These are phyloP conservation scores for Xylariales sp. DNA, from an alignment of 2,329 filamentous ascomycete genomes.

Conservation along the genomic window DNA sequence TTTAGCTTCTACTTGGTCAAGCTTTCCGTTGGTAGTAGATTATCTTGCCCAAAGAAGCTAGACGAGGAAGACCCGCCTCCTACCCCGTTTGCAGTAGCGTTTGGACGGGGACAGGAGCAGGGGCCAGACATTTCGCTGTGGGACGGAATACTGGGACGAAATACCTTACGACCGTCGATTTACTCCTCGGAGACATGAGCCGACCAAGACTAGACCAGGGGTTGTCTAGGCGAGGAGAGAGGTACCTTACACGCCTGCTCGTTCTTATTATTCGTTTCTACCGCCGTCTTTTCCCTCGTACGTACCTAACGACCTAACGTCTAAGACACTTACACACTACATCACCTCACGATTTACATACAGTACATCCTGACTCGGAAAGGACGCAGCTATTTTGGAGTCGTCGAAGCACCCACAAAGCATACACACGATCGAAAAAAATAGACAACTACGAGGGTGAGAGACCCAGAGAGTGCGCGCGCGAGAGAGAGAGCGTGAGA, in stretches of 20 bases:
- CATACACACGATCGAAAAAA: slow-evolving; percentile 23
- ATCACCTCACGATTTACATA: slow-evolving; percentile 29
- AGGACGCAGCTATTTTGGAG: slow-evolving; percentile 20
- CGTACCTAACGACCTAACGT: slow-evolving; percentile 26
- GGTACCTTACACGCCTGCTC: slow-evolving; percentile 28
- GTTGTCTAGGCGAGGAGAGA: slow-evolving; percentile 21
- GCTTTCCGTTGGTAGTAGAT: slow-evolving; percentile 8
- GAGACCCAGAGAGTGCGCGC: slow-evolving; percentile 6
- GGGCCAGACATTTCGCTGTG: slow-evolving; percentile 8
- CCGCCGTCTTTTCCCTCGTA: slow-evolving; percentile 29
- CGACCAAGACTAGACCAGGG: slow-evolving; percentile 38
- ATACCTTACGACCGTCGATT: slow-evolving; percentile 39
- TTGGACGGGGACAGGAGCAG: slow-evolving; percentile 22
- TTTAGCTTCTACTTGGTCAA: background rate
- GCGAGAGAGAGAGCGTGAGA: background rate
- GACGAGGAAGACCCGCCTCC: background rate
- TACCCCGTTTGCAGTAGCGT: slow-evolving; percentile 26
- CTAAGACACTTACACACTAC: slow-evolving; percentile 29
- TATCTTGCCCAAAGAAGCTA: slow-evolving; percentile 21
- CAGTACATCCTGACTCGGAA: slow-evolving; percentile 17
- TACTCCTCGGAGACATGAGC: slow-evolving; percentile 39
- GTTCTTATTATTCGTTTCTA: slow-evolving; percentile 35
- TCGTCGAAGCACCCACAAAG: slow-evolving; percentile 16
- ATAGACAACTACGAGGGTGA: slow-evolving; percentile 18
- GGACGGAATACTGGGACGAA: slow-evolving; percentile 18